Evolutionary conservation across 2,329 filamentous ascomycete species (phyloP).

Genomic region (Thermomyces lanuginosus): DNA sequence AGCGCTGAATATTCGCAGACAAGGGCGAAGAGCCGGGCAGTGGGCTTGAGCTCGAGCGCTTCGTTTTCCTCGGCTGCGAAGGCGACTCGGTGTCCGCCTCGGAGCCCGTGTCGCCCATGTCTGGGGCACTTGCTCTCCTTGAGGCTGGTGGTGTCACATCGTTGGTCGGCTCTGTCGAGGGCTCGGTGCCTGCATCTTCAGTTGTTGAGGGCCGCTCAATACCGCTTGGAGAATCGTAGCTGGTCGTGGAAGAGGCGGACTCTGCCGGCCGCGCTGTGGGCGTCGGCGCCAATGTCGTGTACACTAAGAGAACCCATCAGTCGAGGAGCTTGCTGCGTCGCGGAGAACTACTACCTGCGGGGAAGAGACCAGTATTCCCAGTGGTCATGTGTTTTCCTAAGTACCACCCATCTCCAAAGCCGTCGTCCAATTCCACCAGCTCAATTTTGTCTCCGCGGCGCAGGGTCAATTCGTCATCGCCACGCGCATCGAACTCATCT

Average conservation of each 20-base stretch:
- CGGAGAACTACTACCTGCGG: slow-evolving; percentile 24
- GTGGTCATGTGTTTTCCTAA: slow-evolving; percentile 34
- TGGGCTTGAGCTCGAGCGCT: slow-evolving; percentile 21
- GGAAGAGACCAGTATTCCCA: slow-evolving; percentile 31
- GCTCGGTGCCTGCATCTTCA: too few relatives aligned
- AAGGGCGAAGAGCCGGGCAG: slow-evolving; percentile 19
- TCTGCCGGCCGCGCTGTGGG: slow-evolving; percentile 10
- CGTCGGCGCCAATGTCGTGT: slow-evolving; percentile 13
- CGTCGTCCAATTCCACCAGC: slow-evolving; percentile 48
- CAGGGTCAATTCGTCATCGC: slow-evolving; percentile 81
- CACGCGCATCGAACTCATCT: slow-evolving; percentile 89
- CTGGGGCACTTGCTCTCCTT: slow-evolving; percentile 20
- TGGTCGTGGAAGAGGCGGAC: slow-evolving; percentile 7
- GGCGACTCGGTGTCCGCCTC: slow-evolving; percentile 7
- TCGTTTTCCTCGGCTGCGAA: slow-evolving; percentile 12
- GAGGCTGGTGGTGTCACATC: slow-evolving; percentile 27
- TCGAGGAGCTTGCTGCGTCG: slow-evolving; percentile 1
- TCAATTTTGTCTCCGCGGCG: slow-evolving; percentile 55
- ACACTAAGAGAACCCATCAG: slow-evolving; percentile 10
- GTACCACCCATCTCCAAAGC: slow-evolving; percentile 52
- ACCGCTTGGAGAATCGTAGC: slow-evolving; percentile 5
- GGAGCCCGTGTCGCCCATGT: slow-evolving; percentile 12
- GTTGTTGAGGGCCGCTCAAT: too few relatives aligned
- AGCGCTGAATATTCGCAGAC: slow-evolving; percentile 25
- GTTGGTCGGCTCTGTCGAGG: slow-evolving; percentile 11